A percentile compares a stretch with the other conserved stretches of the same genome.
These are phyloP conservation scores for Geotrichum phurueaensis DNA, from an alignment of 1,139 yeast species.

Conservation along the genomic window DNA sequence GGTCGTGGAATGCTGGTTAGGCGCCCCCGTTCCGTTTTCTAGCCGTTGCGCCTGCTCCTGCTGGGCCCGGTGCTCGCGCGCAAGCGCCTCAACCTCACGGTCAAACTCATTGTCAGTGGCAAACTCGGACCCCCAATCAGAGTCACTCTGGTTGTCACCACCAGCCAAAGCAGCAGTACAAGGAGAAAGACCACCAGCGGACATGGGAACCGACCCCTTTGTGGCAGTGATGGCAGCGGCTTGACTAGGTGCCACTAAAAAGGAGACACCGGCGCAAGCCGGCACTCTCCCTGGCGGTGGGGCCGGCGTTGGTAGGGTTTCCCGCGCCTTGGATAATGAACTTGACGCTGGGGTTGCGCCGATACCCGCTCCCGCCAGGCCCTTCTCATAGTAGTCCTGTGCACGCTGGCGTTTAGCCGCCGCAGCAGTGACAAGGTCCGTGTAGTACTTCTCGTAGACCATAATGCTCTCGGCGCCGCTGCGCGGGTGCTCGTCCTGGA, in stretches of 20 bases:
- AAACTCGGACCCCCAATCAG: neutral
- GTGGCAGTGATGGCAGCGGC: neutral
- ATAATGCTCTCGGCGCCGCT: constrained; percentile 1
- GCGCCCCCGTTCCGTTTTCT: neutral
- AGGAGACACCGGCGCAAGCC: neutral
- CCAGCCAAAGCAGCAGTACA: neutral
- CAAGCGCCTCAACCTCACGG: neutral
- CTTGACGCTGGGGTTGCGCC: neutral
- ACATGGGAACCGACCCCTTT: neutral
- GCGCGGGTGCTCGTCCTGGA: neutral
- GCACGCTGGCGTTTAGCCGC: neutral
- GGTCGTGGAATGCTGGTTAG: too few relatives aligned
- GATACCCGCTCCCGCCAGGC: neutral
- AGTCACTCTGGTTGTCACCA: neutral
- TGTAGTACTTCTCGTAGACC: constrained; percentile 13
- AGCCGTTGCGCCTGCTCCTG: neutral
- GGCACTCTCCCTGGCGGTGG: neutral
- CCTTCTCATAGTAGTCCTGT: neutral
- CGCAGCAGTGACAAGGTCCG: neutral
- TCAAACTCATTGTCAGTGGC: neutral
- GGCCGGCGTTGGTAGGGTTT: too few relatives aligned
- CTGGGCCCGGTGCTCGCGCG: neutral
- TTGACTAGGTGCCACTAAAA: neutral
- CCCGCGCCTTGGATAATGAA: too few relatives aligned
- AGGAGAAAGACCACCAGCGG: neutral